Percentiles rank a stretch among this genome's conserved stretches.
phyloP scores from a whole-genome alignment of 495 filamentous ascomycete species.

The Wilcoxina mikolae region DNA sequence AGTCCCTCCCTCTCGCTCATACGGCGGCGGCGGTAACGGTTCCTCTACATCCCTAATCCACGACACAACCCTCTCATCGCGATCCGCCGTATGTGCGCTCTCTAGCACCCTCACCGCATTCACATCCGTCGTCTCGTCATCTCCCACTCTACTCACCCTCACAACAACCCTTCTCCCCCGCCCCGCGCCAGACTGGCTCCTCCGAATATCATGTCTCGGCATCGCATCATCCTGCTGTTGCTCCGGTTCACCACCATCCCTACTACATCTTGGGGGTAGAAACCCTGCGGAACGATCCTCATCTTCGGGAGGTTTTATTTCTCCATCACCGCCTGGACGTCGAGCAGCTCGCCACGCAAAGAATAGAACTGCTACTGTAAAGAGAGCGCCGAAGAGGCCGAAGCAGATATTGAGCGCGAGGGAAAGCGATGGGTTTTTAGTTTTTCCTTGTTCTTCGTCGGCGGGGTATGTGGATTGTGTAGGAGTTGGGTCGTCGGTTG shows the following conservation, averaged over 20 bases:
- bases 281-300: no score
- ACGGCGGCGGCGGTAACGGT: background rate
- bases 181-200: background rate
- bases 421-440: background rate
- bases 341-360: background rate
- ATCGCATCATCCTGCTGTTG: background rate
- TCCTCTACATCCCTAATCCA: constrained; percentile 1
- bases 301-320: no score
- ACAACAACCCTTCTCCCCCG: no score
- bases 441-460: background rate
- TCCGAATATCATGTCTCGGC: background rate
- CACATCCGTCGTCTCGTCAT: background rate
- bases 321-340: background rate
- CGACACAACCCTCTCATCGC: background rate
- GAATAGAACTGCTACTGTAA: background rate
- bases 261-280: no score
- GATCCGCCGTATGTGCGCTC: background rate
- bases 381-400: background rate
- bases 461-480: background rate
- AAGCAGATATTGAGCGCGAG: constrained; percentile 4
- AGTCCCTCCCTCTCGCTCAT: background rate
- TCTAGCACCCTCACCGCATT: background rate
- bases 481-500: background rate
- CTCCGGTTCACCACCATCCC: no score
- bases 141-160: background rate